These are phyloP conservation scores for Paramecium octaurelia DNA, from an alignment of 73 alveolate species.

Conservation along the genomic window DNA sequence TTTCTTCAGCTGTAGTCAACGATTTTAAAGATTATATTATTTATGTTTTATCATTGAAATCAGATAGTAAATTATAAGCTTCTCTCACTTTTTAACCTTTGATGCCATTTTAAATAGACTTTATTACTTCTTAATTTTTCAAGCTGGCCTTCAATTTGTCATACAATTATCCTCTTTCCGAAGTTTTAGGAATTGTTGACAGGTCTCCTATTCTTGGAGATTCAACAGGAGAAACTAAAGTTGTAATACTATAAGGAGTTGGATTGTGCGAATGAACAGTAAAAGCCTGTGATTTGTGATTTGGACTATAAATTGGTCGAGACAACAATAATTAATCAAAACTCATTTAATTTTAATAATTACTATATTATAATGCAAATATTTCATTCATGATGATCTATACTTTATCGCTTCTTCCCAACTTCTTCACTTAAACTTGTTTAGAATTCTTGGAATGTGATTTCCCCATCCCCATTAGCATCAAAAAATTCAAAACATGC, in stretches of 20 bases:
- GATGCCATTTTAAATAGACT: neutral
- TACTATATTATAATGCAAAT: neutral
- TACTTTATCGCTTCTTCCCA: neutral
- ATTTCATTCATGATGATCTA: constrained; percentile 28
- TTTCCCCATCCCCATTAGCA: constrained; percentile 33
- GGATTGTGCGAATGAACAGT: constrained; percentile 4
- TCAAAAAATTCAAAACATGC: constrained; percentile 28
- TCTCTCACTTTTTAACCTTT: neutral
- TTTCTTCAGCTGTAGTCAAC: neutral
- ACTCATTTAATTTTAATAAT: neutral
- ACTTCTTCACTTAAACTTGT: constrained; percentile 11
- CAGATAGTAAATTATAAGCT: constrained; percentile 12
- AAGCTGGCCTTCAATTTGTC: neutral
- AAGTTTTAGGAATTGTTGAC: neutral
- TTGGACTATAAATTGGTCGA: neutral
- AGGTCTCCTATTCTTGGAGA: neutral
- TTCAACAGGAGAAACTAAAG: neutral
- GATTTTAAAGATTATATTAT: neutral
- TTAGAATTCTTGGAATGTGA: constrained; percentile 21
- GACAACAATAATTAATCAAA: neutral
- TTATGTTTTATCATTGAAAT: constrained; percentile 5
- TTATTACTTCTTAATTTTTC: neutral
- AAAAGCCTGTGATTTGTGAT: neutral
- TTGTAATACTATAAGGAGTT: neutral
- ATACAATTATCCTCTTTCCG: neutral